Evolutionary conservation across 2,329 filamentous ascomycete genomes (phyloP).

Genomic region (Colletotrichum brevisporum): DNA sequence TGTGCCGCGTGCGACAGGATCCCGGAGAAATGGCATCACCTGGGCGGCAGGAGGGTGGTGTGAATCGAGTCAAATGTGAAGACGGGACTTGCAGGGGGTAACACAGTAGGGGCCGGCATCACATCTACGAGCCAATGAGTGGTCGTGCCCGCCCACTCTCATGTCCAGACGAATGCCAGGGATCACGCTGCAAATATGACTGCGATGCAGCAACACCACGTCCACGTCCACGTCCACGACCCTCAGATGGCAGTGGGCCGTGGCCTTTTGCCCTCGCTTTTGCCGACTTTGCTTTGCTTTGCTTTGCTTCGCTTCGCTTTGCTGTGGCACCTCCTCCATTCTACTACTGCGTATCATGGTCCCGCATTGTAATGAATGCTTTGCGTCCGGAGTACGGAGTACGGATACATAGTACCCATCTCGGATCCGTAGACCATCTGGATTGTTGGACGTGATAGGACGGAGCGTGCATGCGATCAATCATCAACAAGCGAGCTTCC

Average conservation of each 20-base stretch:
- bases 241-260: neutral
- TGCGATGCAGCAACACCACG: neutral
- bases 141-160: slow-evolving; percentile 12
- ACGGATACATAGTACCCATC: too few relatives aligned
- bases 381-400: neutral
- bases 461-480: slow-evolving; percentile 7
- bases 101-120: slow-evolving; percentile 6
- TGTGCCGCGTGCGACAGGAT: slow-evolving; percentile 14
- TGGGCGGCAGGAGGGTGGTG: slow-evolving; percentile 36
- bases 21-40: slow-evolving; percentile 41
- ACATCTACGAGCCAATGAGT: slow-evolving; percentile 33
- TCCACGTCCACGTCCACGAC: too few relatives aligned
- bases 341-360: neutral
- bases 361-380: neutral
- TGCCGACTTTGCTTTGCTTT: slow-evolving; percentile 16
- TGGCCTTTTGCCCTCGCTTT: slow-evolving; percentile 10
- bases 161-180: slow-evolving; percentile 18
- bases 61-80: slow-evolving; percentile 27
- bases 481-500: slow-evolving; percentile 19
- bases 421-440: neutral
- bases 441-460: slow-evolving; percentile 28
- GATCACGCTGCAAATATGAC: slow-evolving; percentile 7
- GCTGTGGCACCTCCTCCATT: slow-evolving; percentile 22
- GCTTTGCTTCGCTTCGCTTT: neutral
- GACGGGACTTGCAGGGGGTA: slow-evolving; percentile 32